Evolutionary conservation across 768 basidiomycete genomes (phyloP).

Genomic region (Vishniacozyma victoriae): DNA sequence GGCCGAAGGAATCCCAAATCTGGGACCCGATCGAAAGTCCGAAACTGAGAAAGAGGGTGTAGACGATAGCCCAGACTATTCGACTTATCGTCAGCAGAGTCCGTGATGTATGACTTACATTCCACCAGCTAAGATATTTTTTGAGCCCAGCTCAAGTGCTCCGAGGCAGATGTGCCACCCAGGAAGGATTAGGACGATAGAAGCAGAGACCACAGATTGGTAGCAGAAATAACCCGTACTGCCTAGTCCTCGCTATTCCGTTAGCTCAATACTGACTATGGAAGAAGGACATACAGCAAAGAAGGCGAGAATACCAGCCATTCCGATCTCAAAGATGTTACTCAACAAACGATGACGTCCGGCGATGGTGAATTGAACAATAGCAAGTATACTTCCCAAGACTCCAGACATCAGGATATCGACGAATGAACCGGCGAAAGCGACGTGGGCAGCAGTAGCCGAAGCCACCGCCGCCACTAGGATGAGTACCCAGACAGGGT

Average conservation of each 20-base stretch:
- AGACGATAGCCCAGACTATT: constrained; percentile 38
- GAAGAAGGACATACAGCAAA: constrained; percentile 20
- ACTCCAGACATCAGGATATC: constrained; percentile 33
- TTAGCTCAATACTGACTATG: neutral
- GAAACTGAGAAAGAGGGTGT: constrained; percentile 36
- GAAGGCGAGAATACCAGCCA: constrained; percentile 34
- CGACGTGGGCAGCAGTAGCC: constrained; percentile 28
- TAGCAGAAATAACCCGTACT: constrained; percentile 26
- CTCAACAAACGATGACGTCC: constrained; percentile 22
- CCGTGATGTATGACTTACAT: constrained; percentile 16
- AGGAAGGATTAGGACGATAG: constrained; percentile 35
- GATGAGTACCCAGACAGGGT: constrained; percentile 17
- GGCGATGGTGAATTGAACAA: constrained; percentile 26
- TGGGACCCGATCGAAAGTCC: constrained; percentile 31
- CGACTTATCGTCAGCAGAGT: constrained; percentile 8
- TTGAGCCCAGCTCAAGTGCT: constrained; percentile 32
- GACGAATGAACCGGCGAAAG: constrained; percentile 36
- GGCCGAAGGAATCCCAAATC: constrained; percentile 32
- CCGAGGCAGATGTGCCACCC: constrained; percentile 40
- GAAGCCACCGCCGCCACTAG: constrained; percentile 24
- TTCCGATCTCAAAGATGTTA: constrained; percentile 36
- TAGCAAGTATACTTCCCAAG: constrained; percentile 23
- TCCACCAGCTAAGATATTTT: constrained; percentile 34
- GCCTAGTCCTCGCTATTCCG: constrained; percentile 12
- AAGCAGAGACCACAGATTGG: constrained; percentile 26